Base-by-base conservation (phyloP, 2,329 filamentous ascomycete genomes). In the Dothistroma septosporum region DNA sequence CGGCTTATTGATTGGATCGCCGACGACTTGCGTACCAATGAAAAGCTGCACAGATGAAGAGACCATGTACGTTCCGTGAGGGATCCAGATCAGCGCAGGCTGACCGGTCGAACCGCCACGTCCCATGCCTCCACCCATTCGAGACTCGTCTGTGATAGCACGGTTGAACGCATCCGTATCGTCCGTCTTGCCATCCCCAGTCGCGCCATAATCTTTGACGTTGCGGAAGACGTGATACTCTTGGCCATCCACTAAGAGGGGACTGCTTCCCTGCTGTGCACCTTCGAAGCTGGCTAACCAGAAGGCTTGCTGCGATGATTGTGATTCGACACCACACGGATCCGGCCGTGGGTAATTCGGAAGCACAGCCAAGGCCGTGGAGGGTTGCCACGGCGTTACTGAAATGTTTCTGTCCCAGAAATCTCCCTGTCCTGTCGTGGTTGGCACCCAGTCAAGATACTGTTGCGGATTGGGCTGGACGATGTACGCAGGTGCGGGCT, bases 21-120 rank as follows among this genome's bases (percentile, higher is more conserved):
- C 92, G 41, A 97, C 81, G 63, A 97, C 85, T 75, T 96, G 91
- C 11, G 92, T 96, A 79, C 96, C 96, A 81, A 97, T 96, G 75
- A 88, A 88, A 71, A 91, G 87, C 52, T 92, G 77, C 64, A 97
- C 85, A 22, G 92, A 90, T 69, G 81, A 83, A 70, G 86, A 91
- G 68, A 97, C 86, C 19, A 89, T 71, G 55, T 72, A 72, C 2
- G 62, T 68, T 12, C 70, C 70, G 6, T 62, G 53, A 4, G 70
- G 69, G 14, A 72, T 56, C 52, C 68, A 72, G 35, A 72, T 64
- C 37, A 71, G 32, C 22, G 91, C 92, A 0, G 92, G 92, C 46
- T 69, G 65, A 19, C 69, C 67, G 28, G 68, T 70, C 0, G 86
- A 85, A 10, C 84, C 84, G 35, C 84, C 84, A 1, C 41, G 21